phyloP scores from a whole-genome alignment of 2,329 filamentous ascomycete genomes.

The Lachnellula arida region DNA sequence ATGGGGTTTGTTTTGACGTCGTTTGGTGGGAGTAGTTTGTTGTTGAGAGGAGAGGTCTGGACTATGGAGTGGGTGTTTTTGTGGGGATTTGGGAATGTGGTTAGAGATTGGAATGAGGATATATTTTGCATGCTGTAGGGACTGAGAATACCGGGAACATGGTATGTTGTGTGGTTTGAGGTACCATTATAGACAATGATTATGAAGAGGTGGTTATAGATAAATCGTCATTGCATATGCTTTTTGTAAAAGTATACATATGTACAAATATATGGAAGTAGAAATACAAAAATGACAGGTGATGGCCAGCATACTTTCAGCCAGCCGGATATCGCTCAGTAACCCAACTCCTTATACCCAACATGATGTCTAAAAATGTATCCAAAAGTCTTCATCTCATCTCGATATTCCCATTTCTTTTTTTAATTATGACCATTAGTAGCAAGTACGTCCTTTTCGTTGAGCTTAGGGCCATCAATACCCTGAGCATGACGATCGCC shows the following conservation, averaged over 20 bases:
- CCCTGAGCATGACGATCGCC: slow-evolving; percentile 49
- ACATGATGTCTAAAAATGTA: background rate
- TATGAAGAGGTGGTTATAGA: too few relatives aligned
- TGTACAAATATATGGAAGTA: background rate
- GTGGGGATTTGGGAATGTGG: too few relatives aligned
- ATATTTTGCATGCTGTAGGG: too few relatives aligned
- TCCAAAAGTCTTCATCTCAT: background rate
- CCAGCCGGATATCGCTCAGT: background rate
- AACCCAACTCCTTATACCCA: background rate
- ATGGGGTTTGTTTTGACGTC: background rate
- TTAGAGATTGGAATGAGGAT: background rate
- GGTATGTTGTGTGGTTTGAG: too few relatives aligned
- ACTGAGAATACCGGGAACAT: too few relatives aligned
- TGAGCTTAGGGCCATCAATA: slow-evolving; percentile 35
- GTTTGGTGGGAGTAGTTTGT: background rate
- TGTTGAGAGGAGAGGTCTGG: background rate
- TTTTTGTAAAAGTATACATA: background rate
- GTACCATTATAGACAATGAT: too few relatives aligned
- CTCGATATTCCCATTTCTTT: background rate
- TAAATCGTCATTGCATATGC: background rate
- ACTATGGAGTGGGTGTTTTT: background rate
- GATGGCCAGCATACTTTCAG: background rate
- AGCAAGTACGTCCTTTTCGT: background rate
- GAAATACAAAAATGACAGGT: background rate
- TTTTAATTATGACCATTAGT: background rate